phyloP scores from a whole-genome alignment of 106 monocot species.

The Agapanthus africanus region DNA sequence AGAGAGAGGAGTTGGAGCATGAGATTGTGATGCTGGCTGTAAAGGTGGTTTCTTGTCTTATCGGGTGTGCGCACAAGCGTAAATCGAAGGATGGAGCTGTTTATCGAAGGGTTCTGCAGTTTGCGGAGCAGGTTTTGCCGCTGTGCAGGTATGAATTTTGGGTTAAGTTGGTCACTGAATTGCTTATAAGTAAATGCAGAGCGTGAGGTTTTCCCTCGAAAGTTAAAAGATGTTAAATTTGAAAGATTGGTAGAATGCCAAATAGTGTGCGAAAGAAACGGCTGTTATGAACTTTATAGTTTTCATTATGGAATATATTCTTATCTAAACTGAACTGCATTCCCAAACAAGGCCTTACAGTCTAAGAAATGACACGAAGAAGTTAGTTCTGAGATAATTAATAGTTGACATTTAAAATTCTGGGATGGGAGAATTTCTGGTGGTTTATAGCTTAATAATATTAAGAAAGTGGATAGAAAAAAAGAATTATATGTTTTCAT shows the following conservation, averaged over 20 bases:
- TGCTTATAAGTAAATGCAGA: background rate
- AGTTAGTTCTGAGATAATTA: background rate
- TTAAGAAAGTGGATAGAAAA: no score
- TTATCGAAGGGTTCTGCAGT: conserved; percentile 29
- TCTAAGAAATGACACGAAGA: background rate
- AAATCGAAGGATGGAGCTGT: conserved; percentile 19
- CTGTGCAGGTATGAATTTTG: conserved; percentile 37
- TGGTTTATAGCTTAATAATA: background rate
- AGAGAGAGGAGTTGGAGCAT: conserved; percentile 23
- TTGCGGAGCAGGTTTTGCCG: conserved; percentile 46
- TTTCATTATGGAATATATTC: background rate
- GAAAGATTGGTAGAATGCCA: background rate
- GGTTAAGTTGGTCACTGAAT: background rate
- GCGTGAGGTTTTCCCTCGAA: background rate
- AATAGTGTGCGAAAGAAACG: background rate
- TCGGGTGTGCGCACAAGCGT: conserved; percentile 34
- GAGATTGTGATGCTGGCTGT: conserved; percentile 28
- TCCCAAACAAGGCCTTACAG: no score
- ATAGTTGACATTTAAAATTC: background rate
- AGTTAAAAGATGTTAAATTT: background rate
- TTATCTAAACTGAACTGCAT: background rate
- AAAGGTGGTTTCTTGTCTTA: conserved; percentile 24
- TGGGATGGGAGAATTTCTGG: background rate
- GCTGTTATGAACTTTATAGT: background rate
- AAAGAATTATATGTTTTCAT: no score